Base-by-base conservation (phyloP, 148 eudicot species). In the Euryodendron excelsum region DNA sequence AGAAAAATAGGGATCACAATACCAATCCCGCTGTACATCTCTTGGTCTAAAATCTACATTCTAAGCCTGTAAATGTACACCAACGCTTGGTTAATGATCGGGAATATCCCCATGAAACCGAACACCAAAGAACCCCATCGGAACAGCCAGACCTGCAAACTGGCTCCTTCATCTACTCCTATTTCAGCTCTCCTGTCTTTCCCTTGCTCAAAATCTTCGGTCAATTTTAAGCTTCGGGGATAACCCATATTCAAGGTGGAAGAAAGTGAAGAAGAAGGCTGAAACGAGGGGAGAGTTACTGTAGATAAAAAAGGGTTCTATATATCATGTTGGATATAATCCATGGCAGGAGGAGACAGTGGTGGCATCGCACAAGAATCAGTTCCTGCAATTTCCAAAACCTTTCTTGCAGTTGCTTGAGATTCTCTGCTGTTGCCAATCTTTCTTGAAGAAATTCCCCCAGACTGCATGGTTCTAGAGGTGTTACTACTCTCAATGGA, bases 291-390 rank as follows among this genome's bases (percentile, higher is more conserved):
- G 60, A 45, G 21, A 17, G 53, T 30, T 21, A 37, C 14, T 12
- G 15, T 58, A 28, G 3, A 69, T n/a, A 23, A 45, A 55, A 10
- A 4, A 45, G 48, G 44, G 55, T n/a, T n/a, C n/a, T n/a, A n/a
- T n/a, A n/a, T n/a, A n/a, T n/a, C n/a, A n/a, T n/a, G n/a, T n/a
- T n/a, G n/a, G n/a, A 27, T 36, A 56, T 69, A 70, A 10, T 67
- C 75, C 73, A 75, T 45, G 50, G 41, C 72, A 52, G 91, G 89
- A 69, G 89, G 88, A 77, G 88, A 85, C 45, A 81, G 68, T 14
- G 91, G 89, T 18, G 87, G 88, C 48, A 87, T 69, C 25, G 89
- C 91, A 17, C 36, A 44, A 60, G 81, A 62, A 56, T 18, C 76
- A 47, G 34, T 63, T 56, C 48, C 82, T 34, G 52, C 53, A 31